A percentile compares a stretch with the other conserved stretches of the same genome.
Conservation (phyloP, 2,329 filamentous ascomycete genomes). For the Talaromyces sp. region DNA sequence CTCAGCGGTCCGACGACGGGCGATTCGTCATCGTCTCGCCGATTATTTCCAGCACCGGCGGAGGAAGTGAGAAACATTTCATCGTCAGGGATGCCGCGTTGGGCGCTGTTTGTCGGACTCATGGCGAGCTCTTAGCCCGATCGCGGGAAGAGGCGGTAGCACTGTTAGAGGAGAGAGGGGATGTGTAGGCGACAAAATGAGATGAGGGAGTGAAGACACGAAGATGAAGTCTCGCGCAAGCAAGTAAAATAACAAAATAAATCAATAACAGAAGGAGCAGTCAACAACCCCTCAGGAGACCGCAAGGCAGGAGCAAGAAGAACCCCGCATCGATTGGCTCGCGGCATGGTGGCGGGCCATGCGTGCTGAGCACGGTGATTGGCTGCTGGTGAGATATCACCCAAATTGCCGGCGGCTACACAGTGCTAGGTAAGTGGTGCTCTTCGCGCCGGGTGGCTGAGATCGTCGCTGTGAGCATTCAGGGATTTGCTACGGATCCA, state of each 20-base stretch:
- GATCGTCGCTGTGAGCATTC: not conserved
- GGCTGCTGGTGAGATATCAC: not conserved
- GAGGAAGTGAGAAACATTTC: constrained; percentile 68
- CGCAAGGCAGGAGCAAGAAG: not conserved
- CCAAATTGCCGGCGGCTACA: not conserved
- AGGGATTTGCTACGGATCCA: not conserved
- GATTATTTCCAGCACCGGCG: constrained; percentile 13
- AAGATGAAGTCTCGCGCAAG: not conserved
- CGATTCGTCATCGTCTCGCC: constrained; percentile 48
- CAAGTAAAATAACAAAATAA: not conserved
- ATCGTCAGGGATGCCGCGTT: constrained; percentile 65
- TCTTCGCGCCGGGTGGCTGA: not conserved
- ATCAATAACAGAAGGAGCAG: not conserved
- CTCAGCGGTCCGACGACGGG: constrained; percentile 77
- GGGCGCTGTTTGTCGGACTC: constrained; percentile 36
- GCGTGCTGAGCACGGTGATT: constrained; percentile 1
- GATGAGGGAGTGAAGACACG: too few species aligned
- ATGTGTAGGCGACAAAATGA: not conserved
- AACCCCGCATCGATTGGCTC: constrained; percentile 4
- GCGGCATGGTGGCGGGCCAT: not conserved
- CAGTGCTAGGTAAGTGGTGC: not conserved
- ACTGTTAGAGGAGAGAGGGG: not conserved
- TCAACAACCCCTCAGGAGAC: not conserved
- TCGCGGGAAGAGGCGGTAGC: not conserved
- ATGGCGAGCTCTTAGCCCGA: constrained; percentile 21